phyloP scores from a whole-genome alignment of 495 filamentous ascomycete species.

The Penicillium silybi region DNA sequence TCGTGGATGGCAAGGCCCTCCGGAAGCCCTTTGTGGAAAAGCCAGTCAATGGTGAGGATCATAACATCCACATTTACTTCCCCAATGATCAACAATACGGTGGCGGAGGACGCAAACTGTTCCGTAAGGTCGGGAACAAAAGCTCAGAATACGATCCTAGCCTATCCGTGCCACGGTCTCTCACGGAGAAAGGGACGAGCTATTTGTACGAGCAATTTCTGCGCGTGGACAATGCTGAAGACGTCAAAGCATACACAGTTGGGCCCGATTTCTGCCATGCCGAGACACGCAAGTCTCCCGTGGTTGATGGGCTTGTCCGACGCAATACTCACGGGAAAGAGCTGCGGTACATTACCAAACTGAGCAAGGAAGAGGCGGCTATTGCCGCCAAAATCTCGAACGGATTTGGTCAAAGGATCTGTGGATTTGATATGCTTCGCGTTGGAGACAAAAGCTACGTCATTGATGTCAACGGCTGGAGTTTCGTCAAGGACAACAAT shows the following conservation, averaged over 20 bases:
- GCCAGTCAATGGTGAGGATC: conserved; percentile 95
- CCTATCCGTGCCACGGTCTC: conserved; percentile 69
- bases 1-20: conserved; percentile 77
- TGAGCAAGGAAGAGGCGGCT: conserved; percentile 73
- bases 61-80: conserved; percentile 98
- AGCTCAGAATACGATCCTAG: conserved; percentile 86
- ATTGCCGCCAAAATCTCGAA: conserved; percentile 88
- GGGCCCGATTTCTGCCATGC: conserved; percentile 92
- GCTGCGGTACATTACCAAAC: conserved; percentile 84
- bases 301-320: conserved; percentile 92
- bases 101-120: conserved; percentile 85
- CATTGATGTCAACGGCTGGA: conserved; percentile 99
- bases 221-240: conserved; percentile 90
- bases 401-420: conserved; percentile 91
- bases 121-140: conserved; percentile 97
- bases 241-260: conserved; percentile 98
- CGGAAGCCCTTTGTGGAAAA: conserved; percentile 98
- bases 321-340: conserved; percentile 97
- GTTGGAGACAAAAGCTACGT: conserved; percentile 88
- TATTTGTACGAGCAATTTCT: conserved; percentile 98
- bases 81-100: conserved; percentile 68
- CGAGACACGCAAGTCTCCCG: conserved; percentile 93
- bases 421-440: conserved; percentile 92
- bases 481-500: conserved; percentile 99
- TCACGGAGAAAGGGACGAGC: conserved; percentile 72